Conservation (phyloP, 306 rosid species). For the Lathyrus aphaca region DNA sequence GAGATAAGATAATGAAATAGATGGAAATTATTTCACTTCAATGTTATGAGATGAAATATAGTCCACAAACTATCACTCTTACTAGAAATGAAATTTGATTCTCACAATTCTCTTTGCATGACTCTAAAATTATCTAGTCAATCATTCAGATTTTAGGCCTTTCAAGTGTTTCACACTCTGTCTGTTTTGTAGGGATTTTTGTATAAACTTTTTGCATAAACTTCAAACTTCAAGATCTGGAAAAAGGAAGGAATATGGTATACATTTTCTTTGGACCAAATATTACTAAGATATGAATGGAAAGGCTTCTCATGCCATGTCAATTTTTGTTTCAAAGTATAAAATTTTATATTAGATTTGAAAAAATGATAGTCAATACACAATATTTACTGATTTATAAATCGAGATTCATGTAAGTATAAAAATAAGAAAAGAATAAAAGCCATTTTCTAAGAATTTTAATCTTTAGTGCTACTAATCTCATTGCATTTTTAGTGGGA, state of each 20-base stretch:
- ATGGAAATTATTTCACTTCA: background rate
- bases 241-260: too few species aligned
- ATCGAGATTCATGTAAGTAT: too few species aligned
- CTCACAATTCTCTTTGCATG: conserved; percentile 23
- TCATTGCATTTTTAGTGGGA: background rate
- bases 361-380: too few species aligned
- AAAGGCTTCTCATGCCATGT: too few species aligned
- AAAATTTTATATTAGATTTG: too few species aligned
- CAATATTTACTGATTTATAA: too few species aligned
- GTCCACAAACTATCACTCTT: conserved; percentile 27
- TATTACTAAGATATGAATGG: too few species aligned
- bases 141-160: conserved; percentile 1
- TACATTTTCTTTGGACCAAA: too few species aligned
- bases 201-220: conserved; percentile 14
- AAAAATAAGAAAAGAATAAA: too few species aligned
- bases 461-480: background rate
- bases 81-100: conserved; percentile 10
- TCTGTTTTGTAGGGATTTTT: conserved; percentile 30
- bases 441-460: too few species aligned
- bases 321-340: too few species aligned
- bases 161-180: conserved; percentile 33
- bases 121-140: background rate
- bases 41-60: conserved; percentile 4
- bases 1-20: background rate
- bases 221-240: too few species aligned